Evolutionary conservation across 371 early-diverging fungal species (phyloP).

Genomic region (Neoconidiobolus thromboides): DNA sequence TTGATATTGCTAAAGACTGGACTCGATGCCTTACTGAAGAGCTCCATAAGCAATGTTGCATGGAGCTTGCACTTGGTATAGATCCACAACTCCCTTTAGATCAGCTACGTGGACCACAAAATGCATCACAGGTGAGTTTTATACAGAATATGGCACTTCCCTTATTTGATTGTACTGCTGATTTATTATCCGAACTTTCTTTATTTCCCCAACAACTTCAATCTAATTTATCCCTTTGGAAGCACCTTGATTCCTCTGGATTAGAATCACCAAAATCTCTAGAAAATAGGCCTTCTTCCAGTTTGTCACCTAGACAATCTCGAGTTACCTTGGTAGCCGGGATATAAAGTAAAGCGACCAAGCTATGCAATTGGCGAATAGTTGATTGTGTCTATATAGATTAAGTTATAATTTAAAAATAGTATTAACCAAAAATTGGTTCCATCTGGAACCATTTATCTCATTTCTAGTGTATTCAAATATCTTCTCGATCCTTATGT

Average conservation of each 20-base stretch:
- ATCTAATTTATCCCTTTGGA: background rate
- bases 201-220: background rate
- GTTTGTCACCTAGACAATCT: background rate
- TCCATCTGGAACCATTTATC: too few species aligned
- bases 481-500: too few species aligned
- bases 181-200: slow-evolving; percentile 22
- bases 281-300: background rate
- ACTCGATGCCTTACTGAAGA: slow-evolving; percentile 32
- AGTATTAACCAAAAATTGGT: too few species aligned
- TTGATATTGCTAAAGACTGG: slow-evolving; percentile 29
- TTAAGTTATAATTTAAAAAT: too few species aligned
- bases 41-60: slow-evolving; percentile 38
- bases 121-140: slow-evolving; percentile 45
- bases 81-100: slow-evolving; percentile 30
- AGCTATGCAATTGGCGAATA: too few species aligned
- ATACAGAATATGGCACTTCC: slow-evolving; percentile 45
- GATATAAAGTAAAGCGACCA: background rate
- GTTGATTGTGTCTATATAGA: too few species aligned
- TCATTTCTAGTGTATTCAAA: too few species aligned
- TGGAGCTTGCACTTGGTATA: slow-evolving; percentile 34
- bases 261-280: too few species aligned
- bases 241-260: background rate
- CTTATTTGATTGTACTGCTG: slow-evolving; percentile 33
- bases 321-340: background rate
- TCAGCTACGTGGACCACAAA: slow-evolving; percentile 22